Percentiles rank a stretch among this genome's conserved stretches.
Conservation (phyloP, 1,284 basidiomycete species). For the Stereum hirsutum region DNA sequence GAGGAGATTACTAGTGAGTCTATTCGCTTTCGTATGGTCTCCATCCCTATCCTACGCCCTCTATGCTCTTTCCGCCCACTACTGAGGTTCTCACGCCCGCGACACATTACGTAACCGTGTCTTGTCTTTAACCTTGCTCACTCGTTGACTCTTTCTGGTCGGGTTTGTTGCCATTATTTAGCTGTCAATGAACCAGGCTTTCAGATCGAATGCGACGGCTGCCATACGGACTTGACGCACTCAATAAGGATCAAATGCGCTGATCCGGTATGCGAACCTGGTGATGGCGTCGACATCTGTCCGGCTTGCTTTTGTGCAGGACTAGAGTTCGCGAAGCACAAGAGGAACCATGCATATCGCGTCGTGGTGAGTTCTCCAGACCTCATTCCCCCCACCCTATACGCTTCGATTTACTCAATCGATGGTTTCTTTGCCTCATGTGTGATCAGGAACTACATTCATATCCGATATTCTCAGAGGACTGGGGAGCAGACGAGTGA, state of each 20-base stretch:
- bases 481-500: conserved; percentile 98
- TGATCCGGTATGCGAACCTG: conserved; percentile 64
- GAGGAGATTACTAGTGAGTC: conserved; percentile 68
- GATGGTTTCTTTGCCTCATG: not conserved
- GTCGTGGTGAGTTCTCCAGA: conserved; percentile 71
- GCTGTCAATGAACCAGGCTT: conserved; percentile 72
- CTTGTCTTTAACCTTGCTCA: not conserved
- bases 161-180: conserved; percentile 18
- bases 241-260: conserved; percentile 91
- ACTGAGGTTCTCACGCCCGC: no score
- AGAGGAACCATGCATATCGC: conserved; percentile 85
- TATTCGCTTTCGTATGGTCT: conserved; percentile 16
- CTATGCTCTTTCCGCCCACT: conserved; percentile 27
- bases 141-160: not conserved
- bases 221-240: conserved; percentile 72
- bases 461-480: conserved; percentile 90
- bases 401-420: not conserved
- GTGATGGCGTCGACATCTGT: conserved; percentile 82
- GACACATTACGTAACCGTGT: conserved; percentile 34
- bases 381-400: not conserved
- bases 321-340: conserved; percentile 83
- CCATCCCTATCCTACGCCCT: conserved; percentile 16
- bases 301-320: conserved; percentile 89
- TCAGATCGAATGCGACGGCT: conserved; percentile 70
- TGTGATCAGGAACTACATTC: conserved; percentile 79